Base-by-base conservation (phyloP, 192 early-diverging fungal species). In the Backusella macrospora region DNA sequence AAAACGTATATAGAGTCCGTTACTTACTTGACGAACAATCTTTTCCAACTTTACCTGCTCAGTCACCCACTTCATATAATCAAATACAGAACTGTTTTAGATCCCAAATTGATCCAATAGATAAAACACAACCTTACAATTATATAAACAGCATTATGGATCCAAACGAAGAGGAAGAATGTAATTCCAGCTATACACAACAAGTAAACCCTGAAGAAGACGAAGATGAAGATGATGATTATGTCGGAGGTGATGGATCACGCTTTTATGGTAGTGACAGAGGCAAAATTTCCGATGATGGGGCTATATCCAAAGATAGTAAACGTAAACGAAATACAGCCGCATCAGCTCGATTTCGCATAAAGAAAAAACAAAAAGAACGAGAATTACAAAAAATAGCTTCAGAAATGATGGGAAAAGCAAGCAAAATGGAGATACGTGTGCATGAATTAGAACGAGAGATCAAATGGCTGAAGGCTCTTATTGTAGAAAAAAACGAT, bases 261-360 rank as follows among this genome's bases (percentile, higher is more conserved):
- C 8, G 16, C 6, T 34, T 13, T 47, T 29, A 8, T 46, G 67
- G 67, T 2, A 47, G 13, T 16, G 45, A 6, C 15, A 23, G 45
- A 12, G 44, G 26, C 18, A 47, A 47, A 14, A 29, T 18, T 6
- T 43, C 64, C 4, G 21, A 59, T 1, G 55, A 21, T 21, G 63
- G 29, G 23, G 38, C 9, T 7, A n/a, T 71, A 13, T 42, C 71
- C 4, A 86, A 90, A 52, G 91, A 90, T 39, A 95, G 97, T 80
- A 97, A 97, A 84, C 90, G 97, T 45, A 83, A 89, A 21, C 86
- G 96, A 46, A 99, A 99, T 86, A 99, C 96, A 4, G 95, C 90
- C 2, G 97, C 97, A 4, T 95, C 93, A 5, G 96, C 96, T 29
- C 83, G 97, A 23, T 99, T 99, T 86, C 88, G 97, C 13, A 86